Conservation (phyloP, 2,329 filamentous ascomycete species). For the Ophiocordyceps sinensis region DNA sequence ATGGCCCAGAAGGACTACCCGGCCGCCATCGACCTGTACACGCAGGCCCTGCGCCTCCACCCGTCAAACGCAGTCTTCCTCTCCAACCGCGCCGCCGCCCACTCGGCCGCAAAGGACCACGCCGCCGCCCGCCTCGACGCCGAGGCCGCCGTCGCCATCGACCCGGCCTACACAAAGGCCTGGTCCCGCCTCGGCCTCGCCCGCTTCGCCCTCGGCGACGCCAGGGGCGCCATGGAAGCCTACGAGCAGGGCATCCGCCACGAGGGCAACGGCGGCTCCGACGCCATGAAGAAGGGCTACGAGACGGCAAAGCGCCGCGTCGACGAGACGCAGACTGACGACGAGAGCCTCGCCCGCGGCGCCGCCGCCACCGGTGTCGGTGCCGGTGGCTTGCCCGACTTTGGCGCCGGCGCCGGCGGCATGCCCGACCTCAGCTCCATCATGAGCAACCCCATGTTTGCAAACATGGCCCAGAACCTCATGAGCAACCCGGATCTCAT, state of each 20-base stretch:
- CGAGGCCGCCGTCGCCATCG: constrained; percentile 74
- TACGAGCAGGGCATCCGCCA: constrained; percentile 87
- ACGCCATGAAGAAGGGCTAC: constrained; percentile 93
- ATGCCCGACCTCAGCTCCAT: constrained; percentile 80
- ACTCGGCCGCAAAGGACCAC: constrained; percentile 75
- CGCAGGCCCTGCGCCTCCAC: constrained; percentile 65
- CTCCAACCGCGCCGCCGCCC: constrained; percentile 89
- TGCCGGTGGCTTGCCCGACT: not conserved
- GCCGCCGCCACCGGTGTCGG: constrained; percentile 22
- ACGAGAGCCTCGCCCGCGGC: constrained; percentile 7
- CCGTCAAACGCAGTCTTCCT: constrained; percentile 92
- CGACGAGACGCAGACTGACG: constrained; percentile 55
- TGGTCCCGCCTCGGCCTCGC: constrained; percentile 91
- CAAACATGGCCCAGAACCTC: constrained; percentile 88
- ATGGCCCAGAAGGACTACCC: constrained; percentile 91
- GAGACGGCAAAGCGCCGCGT: constrained; percentile 85
- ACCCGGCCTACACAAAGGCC: constrained; percentile 91
- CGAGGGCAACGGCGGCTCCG: constrained; percentile 85
- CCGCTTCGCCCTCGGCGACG: constrained; percentile 80
- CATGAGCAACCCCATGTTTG: constrained; percentile 98
- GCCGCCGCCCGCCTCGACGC: constrained; percentile 74
- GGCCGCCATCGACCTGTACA: constrained; percentile 73
- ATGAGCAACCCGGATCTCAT: constrained; percentile 96
- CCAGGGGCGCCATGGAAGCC: constrained; percentile 84
- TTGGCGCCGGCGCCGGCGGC: constrained; percentile 46